Base-by-base conservation (phyloP, 2,329 filamentous ascomycete genomes). In the Neopestalotiopsis sp. region DNA sequence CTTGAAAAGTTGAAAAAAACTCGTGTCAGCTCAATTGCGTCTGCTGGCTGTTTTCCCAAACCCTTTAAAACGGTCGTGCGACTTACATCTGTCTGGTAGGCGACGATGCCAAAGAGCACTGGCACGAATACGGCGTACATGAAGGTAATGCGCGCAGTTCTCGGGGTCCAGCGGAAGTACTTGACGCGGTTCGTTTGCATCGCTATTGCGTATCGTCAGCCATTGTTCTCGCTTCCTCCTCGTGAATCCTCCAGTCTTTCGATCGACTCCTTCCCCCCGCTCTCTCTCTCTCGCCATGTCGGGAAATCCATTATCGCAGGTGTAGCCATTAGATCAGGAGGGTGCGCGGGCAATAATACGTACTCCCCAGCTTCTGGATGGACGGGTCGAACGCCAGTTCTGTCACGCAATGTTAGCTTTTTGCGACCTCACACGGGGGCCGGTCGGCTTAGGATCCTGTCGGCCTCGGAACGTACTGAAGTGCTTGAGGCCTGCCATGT, bases 121-220 rank as follows among this genome's bases (percentile, higher is more conserved):
- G 96, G 96, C 58, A 98, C 88, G 67, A 91, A 84, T 42, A 90
- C 84, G 69, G 92, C 88, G 81, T 95, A 98, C 72, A 91, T 85
- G 79, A 98, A 89, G 4, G 91, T 91, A 77, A 98, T 82, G 84
- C 89, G 90, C 38, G 94, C 94, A 61, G 94, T 97, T 77, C 92
- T 88, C 66, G 90, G 88, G 45, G 92, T 98, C 94, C 94, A 98
- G 81, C 94, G 89, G 89, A 98, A 99, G 89, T 94, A 97, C 84
- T 94, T 94, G 89, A 95, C 92, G 74, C 96, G 92, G 85, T 93
- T 94, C 77, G 88, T 86, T 77, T 88, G 89, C 90, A 98, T 93
- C 80, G 92, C 95, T 97, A 77, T 75, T 61, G 62, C 66, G 64
- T 40, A n/a, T 38, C 20, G n/a, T 56, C 38, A 59, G 30, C 38